phyloP scores from a whole-genome alignment of 228 moss, liverwort and hornwort genomes.

The Sphagnum magellanicum region DNA sequence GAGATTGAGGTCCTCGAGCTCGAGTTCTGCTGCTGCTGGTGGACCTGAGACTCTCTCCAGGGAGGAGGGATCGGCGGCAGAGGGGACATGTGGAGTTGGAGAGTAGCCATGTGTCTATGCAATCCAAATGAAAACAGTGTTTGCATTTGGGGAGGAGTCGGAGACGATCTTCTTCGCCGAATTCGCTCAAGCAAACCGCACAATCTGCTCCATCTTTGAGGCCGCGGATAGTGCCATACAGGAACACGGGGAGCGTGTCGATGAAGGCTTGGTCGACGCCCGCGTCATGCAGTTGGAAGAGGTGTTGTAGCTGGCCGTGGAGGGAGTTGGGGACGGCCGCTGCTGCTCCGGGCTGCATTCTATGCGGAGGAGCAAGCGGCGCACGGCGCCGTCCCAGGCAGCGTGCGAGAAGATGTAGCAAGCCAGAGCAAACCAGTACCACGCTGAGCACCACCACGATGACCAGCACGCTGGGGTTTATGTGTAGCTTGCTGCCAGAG shows the following conservation, averaged over 20 bases:
- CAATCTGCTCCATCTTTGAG: constrained; percentile 92
- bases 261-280: constrained; percentile 89
- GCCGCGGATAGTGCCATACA: constrained; percentile 78
- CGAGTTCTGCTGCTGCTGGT: constrained; percentile 1
- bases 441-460: constrained; percentile 44
- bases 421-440: constrained; percentile 36
- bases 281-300: constrained; percentile 73
- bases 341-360: not conserved
- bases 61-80: constrained; percentile 65
- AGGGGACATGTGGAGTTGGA: constrained; percentile 91
- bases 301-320: constrained; percentile 78
- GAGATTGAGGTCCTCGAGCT: not conserved
- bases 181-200: constrained; percentile 86
- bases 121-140: constrained; percentile 83
- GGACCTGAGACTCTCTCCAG: constrained; percentile 23
- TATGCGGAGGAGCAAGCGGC: not conserved
- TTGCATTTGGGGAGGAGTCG: constrained; percentile 83
- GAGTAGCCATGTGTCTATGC: constrained; percentile 88
- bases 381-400: constrained; percentile 32
- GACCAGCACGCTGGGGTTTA: constrained; percentile 50
- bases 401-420: constrained; percentile 42
- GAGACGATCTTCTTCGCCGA: constrained; percentile 73
- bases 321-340: constrained; percentile 50
- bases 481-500: constrained; percentile 25
- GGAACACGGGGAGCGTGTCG: constrained; percentile 79